phyloP scores from a whole-genome alignment of 805 yeast genomes.

The Yarrowia porcina region DNA sequence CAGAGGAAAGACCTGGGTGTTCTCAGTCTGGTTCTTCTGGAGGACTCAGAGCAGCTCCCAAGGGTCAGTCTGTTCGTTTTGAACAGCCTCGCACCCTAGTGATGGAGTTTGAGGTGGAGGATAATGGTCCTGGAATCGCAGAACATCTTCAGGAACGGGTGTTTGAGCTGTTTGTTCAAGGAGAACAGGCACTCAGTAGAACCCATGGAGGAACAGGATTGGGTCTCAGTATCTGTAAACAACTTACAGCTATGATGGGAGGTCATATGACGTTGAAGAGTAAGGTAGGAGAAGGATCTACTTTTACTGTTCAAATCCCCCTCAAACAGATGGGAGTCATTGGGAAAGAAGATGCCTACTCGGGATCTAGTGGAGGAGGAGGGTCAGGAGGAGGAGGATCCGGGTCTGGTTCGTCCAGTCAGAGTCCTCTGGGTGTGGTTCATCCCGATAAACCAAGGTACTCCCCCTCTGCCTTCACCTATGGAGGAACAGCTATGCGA shows the following conservation, averaged over 20 bases:
- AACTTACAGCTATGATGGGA: slow-evolving; percentile 81
- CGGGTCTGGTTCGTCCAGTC: not conserved
- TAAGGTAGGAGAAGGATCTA: slow-evolving; percentile 76
- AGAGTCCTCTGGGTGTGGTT: slow-evolving; percentile 7
- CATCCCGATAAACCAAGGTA: slow-evolving; percentile 7
- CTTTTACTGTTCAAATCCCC: slow-evolving; percentile 69
- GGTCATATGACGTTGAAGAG: slow-evolving; percentile 77
- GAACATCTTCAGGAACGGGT: slow-evolving; percentile 74
- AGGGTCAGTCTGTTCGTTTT: slow-evolving; percentile 3
- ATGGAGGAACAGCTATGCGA: slow-evolving; percentile 1
- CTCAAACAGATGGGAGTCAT: slow-evolving; percentile 27
- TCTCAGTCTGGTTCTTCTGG: not conserved
- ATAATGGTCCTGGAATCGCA: slow-evolving; percentile 92
- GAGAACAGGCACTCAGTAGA: slow-evolving; percentile 72
- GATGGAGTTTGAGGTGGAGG: slow-evolving; percentile 70
- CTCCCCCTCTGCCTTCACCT: slow-evolving; percentile 4
- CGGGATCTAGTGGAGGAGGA: not conserved
- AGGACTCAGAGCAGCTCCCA: not conserved
- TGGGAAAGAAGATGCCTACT: slow-evolving; percentile 20
- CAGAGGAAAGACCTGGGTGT: not conserved
- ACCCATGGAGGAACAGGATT: slow-evolving; percentile 83
- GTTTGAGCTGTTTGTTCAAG: slow-evolving; percentile 94
- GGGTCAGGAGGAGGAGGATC: not conserved
- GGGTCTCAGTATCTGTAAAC: slow-evolving; percentile 84
- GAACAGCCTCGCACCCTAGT: slow-evolving; percentile 45